phyloP scores from a whole-genome alignment of 1,139 yeast species.

The Yamadazyma epiphylla region DNA sequence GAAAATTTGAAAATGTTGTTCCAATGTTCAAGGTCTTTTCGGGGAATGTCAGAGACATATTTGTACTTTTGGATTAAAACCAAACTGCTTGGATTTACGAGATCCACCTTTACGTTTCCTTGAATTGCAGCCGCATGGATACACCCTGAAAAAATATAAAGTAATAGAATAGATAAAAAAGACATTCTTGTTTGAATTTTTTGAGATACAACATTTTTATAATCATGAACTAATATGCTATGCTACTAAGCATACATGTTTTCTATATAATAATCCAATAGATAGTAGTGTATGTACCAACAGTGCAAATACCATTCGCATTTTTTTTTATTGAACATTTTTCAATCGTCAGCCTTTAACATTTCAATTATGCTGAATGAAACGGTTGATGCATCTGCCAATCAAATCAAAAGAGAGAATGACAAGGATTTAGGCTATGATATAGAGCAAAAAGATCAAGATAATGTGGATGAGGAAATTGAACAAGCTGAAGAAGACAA shows the following conservation, averaged over 20 bases:
- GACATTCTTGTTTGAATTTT: too few species aligned
- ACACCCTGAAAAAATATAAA: too few species aligned
- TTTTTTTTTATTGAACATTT: too few species aligned
- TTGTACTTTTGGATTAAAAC: neutral
- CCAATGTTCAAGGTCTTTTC: slow-evolving; percentile 2
- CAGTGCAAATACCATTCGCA: too few species aligned
- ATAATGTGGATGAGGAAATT: slow-evolving; percentile 43
- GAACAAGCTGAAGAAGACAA: slow-evolving; percentile 9
- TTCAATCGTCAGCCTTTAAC: too few species aligned
- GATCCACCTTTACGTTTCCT: neutral
- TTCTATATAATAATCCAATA: too few species aligned
- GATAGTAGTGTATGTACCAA: too few species aligned
- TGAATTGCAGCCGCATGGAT: neutral
- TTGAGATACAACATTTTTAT: too few species aligned
- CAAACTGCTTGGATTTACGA: neutral
- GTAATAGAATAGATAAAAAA: too few species aligned
- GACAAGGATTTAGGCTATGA: slow-evolving; percentile 11
- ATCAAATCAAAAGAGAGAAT: slow-evolving; percentile 3
- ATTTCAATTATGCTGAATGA: slow-evolving; percentile 10
- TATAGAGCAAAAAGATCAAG: slow-evolving; percentile 33
- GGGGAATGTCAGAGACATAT: neutral
- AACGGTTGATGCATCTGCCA: too few species aligned
- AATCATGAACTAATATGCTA: too few species aligned
- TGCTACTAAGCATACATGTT: too few species aligned
- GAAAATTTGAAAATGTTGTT: slow-evolving; percentile 3